Conservation (phyloP, 2,329 filamentous ascomycete species). For the Paecilomyces sp. region DNA sequence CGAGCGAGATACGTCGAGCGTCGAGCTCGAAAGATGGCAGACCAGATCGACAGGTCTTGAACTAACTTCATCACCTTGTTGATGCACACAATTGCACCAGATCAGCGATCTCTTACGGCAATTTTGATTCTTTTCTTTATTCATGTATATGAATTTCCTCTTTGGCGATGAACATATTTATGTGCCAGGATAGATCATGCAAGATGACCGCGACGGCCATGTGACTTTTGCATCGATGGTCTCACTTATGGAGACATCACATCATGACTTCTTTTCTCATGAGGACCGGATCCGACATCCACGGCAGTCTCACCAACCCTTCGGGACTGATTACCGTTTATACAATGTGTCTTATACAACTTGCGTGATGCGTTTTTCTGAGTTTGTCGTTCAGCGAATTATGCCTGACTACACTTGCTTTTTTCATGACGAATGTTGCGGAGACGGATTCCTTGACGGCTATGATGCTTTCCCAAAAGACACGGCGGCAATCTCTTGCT, state of each 20-base stretch:
- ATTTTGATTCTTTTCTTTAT: neutral
- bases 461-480: neutral
- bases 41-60: neutral
- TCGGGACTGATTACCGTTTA: neutral
- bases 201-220: neutral
- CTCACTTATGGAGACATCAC: neutral
- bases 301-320: neutral
- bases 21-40: slow-evolving; percentile 11
- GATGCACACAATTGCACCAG: neutral
- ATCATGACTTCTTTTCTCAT: neutral
- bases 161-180: neutral
- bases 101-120: neutral
- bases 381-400: neutral
- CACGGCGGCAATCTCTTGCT: neutral
- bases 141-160: neutral
- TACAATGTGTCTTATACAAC: neutral
- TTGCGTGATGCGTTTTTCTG: neutral
- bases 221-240: neutral
- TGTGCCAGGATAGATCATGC: neutral
- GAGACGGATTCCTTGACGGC: neutral
- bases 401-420: neutral
- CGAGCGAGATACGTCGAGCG: slow-evolving; percentile 25
- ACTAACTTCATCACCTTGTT: neutral
- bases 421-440: neutral
- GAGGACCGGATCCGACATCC: neutral